A percentile compares a stretch with the other conserved stretches of the same genome.
phyloP scores from a whole-genome alignment of 768 basidiomycete genomes.

The Auriscalpium microsporum region DNA sequence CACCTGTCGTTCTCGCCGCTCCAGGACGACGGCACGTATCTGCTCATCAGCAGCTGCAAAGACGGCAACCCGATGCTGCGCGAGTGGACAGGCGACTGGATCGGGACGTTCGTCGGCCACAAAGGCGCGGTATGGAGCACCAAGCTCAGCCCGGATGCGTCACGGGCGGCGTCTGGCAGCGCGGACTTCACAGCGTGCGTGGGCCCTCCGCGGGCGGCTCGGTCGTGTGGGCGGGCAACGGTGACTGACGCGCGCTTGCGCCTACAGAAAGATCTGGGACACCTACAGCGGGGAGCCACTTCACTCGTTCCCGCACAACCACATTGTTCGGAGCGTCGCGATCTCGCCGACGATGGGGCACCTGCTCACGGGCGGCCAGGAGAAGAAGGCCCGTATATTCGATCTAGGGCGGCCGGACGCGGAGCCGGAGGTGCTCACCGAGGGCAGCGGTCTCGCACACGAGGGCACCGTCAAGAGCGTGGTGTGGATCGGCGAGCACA shows the following conservation, averaged over 20 bases:
- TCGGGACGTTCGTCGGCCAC: constrained; percentile 84
- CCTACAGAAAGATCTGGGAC: constrained; percentile 87
- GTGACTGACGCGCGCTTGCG: constrained; percentile 9
- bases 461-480: constrained; percentile 90
- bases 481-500: constrained; percentile 85
- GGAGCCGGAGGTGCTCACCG: constrained; percentile 73
- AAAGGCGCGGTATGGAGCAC: constrained; percentile 97
- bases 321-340: constrained; percentile 95
- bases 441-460: constrained; percentile 54
- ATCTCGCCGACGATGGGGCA: constrained; percentile 62
- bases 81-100: constrained; percentile 98
- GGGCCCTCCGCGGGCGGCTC: not conserved
- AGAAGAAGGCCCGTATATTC: constrained; percentile 95
- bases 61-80: constrained; percentile 97
- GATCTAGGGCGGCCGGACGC: constrained; percentile 82
- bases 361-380: constrained; percentile 88
- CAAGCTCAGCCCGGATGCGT: constrained; percentile 80
- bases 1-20: constrained; percentile 89
- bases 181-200: constrained; percentile 97
- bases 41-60: constrained; percentile 95
- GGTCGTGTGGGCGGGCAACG: not conserved
- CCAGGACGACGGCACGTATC: constrained; percentile 76
- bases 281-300: constrained; percentile 80
- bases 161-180: constrained; percentile 84
- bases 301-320: constrained; percentile 96